Evolutionary conservation across 495 filamentous ascomycete genomes (phyloP).

Genomic region (Antarctomyces pellizariae): DNA sequence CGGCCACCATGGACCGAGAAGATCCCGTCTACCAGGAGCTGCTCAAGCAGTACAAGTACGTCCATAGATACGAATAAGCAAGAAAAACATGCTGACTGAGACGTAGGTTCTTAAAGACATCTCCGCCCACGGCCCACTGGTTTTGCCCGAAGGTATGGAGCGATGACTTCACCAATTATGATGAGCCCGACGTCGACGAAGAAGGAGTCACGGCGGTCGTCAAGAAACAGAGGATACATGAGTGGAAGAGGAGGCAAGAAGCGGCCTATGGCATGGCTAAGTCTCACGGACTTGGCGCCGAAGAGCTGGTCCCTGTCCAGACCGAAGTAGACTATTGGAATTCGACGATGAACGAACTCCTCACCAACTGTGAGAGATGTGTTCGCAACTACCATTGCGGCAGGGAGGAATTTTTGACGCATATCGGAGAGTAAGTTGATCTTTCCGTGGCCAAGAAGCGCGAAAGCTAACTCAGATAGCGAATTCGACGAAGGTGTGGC

Average conservation of each 20-base stretch:
- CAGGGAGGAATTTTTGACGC: slow-evolving; percentile 35
- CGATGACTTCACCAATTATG: slow-evolving; percentile 17
- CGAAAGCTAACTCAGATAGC: slow-evolving; percentile 10
- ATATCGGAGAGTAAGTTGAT: slow-evolving; percentile 26
- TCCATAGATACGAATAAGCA: not conserved
- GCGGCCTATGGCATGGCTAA: slow-evolving; percentile 11
- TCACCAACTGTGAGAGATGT: slow-evolving; percentile 57
- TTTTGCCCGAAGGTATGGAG: slow-evolving; percentile 24
- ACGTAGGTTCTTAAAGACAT: slow-evolving; percentile 9
- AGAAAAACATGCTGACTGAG: not conserved
- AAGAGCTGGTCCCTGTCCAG: slow-evolving; percentile 2
- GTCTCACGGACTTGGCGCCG: slow-evolving; percentile 6
- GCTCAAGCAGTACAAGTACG: slow-evolving; percentile 16
- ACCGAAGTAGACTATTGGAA: too few species aligned
- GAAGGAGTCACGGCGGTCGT: slow-evolving; percentile 10
- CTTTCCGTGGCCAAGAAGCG: not conserved
- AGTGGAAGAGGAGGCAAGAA: slow-evolving; percentile 6
- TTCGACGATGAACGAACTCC: slow-evolving; percentile 18
- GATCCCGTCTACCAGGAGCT: too few species aligned
- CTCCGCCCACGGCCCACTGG: slow-evolving; percentile 23
- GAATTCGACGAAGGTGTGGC: slow-evolving; percentile 41
- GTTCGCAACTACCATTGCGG: slow-evolving; percentile 58
- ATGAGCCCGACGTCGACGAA: slow-evolving; percentile 8
- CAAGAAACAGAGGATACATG: slow-evolving; percentile 8
- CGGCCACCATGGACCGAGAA: too few species aligned